A percentile compares a stretch with the other conserved stretches of the same genome.
These are phyloP conservation scores for Anethum foeniculum DNA, from an alignment of 140 eudicot genomes.

Conservation along the genomic window DNA sequence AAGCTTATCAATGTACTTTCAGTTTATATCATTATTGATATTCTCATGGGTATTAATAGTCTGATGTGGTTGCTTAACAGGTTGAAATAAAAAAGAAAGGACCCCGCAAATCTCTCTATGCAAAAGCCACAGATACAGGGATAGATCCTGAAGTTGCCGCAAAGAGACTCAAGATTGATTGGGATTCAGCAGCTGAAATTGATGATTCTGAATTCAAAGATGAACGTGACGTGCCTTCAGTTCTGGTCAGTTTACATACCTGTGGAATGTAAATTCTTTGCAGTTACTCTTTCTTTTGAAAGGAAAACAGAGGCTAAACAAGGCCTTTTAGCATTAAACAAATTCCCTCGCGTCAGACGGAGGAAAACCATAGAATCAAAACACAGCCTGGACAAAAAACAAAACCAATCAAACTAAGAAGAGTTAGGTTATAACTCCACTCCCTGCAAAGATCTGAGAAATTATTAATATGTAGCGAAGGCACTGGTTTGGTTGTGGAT, in stretches of 20 bases:
- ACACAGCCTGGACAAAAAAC: neutral
- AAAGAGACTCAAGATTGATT: conserved; percentile 78
- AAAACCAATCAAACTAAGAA: neutral
- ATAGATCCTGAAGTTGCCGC: conserved; percentile 83
- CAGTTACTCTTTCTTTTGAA: neutral
- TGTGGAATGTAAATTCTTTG: neutral
- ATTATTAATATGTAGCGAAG: neutral
- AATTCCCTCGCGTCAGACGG: neutral
- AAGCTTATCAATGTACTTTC: neutral
- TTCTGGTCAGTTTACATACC: conserved; percentile 41
- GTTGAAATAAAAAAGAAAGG: conserved; percentile 58
- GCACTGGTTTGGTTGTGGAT: neutral
- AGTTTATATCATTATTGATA: neutral
- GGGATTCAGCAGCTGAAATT: conserved; percentile 97
- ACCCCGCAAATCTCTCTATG: conserved; percentile 57
- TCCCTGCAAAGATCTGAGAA: neutral
- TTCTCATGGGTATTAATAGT: neutral
- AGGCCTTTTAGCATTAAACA: neutral
- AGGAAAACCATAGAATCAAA: neutral
- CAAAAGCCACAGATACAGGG: conserved; percentile 87
- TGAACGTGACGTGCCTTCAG: conserved; percentile 70
- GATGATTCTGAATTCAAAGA: conserved; percentile 46
- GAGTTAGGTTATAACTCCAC: neutral
- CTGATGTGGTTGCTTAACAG: conserved; percentile 25
- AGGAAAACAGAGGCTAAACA: neutral